A percentile compares a stretch with the other conserved stretches of the same genome.
Conservation (phyloP, 2,329 filamentous ascomycete genomes). For the Trichoderma sp. region DNA sequence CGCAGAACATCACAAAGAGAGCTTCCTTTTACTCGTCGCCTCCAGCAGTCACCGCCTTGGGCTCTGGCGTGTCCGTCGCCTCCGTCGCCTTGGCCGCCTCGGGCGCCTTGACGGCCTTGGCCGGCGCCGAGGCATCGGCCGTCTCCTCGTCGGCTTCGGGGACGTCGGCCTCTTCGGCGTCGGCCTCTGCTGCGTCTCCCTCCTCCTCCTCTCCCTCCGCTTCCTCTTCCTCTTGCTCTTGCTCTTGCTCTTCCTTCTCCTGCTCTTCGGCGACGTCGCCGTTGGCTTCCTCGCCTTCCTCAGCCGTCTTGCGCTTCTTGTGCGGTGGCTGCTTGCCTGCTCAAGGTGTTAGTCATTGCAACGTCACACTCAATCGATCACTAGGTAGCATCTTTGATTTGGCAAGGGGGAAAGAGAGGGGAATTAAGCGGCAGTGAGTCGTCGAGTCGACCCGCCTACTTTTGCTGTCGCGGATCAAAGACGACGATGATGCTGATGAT, state of each 20-base stretch:
- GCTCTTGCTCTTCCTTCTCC: constrained; percentile 37
- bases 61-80: constrained; percentile 35
- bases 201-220: constrained; percentile 35
- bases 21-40: constrained; percentile 34
- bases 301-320: constrained; percentile 55
- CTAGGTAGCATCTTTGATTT: not conserved
- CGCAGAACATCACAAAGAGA: too few relatives aligned
- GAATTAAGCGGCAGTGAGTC: not conserved
- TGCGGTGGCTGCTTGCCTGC: constrained; percentile 48
- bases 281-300: constrained; percentile 39
- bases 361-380: not conserved
- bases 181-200: constrained; percentile 33
- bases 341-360: not conserved
- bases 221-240: constrained; percentile 33
- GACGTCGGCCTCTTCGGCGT: constrained; percentile 28
- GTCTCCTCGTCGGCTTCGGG: constrained; percentile 31
- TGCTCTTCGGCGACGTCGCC: constrained; percentile 42
- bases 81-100: constrained; percentile 30
- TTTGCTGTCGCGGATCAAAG: not conserved
- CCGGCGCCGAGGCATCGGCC: constrained; percentile 32
- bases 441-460: not conserved
- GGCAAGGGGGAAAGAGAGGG: not conserved
- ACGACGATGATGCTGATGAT: not conserved
- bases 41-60: constrained; percentile 38
- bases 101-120: constrained; percentile 38